phyloP scores from a whole-genome alignment of 257 asterid species.

The Penstemon newberryi region DNA sequence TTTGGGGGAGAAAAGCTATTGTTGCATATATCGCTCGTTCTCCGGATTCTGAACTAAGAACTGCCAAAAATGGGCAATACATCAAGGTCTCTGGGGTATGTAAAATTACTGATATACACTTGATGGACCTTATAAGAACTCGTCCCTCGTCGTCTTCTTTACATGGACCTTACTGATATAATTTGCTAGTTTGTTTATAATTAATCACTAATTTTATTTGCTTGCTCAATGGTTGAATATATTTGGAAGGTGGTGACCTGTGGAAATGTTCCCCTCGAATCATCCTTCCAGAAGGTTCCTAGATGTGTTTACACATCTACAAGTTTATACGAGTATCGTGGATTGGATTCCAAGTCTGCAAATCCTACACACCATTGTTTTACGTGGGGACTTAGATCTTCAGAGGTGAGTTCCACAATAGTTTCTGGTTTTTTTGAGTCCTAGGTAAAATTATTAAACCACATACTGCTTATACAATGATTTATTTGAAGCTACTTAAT shows the following conservation, averaged over 20 bases:
- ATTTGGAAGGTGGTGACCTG: constrained; percentile 34
- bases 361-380: constrained; percentile 73
- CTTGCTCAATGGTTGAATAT: neutral
- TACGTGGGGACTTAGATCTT: constrained; percentile 79
- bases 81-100: constrained; percentile 95
- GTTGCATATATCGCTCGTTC: constrained; percentile 54
- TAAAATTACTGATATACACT: constrained; percentile 7
- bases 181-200: neutral
- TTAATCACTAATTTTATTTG: neutral
- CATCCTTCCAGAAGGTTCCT: constrained; percentile 85
- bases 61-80: constrained; percentile 83
- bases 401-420: constrained; percentile 54
- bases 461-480: too few species aligned
- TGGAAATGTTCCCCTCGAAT: constrained; percentile 58
- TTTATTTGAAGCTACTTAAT: neutral
- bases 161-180: too few species aligned
- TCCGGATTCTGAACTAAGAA: constrained; percentile 77
- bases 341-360: constrained; percentile 79
- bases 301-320: constrained; percentile 88
- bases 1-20: constrained; percentile 70
- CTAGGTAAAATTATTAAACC: neutral
- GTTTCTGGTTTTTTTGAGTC: constrained; percentile 1
- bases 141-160: too few species aligned
- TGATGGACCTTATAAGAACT: neutral
- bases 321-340: constrained; percentile 73